Evolutionary conservation across 2,329 filamentous ascomycete species (phyloP).

Genomic region (Chalaropsis ovoidea): DNA sequence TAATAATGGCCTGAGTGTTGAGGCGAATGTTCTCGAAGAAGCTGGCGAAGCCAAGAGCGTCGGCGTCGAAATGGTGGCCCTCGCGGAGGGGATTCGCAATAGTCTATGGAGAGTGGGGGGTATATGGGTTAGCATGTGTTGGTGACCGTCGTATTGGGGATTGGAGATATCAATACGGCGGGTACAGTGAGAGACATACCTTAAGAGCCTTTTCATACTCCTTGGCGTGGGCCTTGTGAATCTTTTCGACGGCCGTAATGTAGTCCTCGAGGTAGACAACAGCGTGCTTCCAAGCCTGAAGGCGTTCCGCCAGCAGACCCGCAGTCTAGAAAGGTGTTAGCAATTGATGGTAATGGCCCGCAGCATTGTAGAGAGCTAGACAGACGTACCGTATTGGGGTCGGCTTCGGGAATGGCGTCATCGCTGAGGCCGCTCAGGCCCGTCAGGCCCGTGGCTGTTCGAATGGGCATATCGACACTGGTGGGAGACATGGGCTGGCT

Average conservation of each 20-base stretch:
- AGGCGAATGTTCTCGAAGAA: conserved; percentile 89
- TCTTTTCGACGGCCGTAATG: conserved; percentile 71
- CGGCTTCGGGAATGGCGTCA: conserved; percentile 49
- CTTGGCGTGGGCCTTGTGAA: conserved; percentile 74
- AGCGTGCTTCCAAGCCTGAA: conserved; percentile 94
- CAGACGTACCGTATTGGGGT: conserved; percentile 46
- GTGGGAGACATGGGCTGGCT: conserved; percentile 19
- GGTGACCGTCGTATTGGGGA: neutral
- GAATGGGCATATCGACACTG: conserved; percentile 18
- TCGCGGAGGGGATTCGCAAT: conserved; percentile 79
- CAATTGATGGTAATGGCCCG: neutral
- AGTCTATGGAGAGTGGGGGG: conserved; percentile 43
- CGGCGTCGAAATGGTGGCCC: conserved; percentile 86
- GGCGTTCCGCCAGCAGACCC: conserved; percentile 72
- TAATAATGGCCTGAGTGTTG: conserved; percentile 85
- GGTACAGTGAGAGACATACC: conserved; percentile 37
- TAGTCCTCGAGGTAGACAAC: conserved; percentile 88
- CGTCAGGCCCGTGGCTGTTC: conserved; percentile 21
- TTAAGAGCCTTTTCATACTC: conserved; percentile 94
- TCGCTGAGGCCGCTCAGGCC: conserved; percentile 40
- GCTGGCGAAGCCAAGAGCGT: conserved; percentile 73
- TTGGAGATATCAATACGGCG: neutral
- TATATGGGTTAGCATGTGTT: conserved; percentile 22
- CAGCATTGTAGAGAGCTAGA: neutral
- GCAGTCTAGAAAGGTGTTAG: conserved; percentile 46